Evolutionary conservation across 352 stramenopile species (phyloP).

Genomic region (Phytophthora ramorum): DNA sequence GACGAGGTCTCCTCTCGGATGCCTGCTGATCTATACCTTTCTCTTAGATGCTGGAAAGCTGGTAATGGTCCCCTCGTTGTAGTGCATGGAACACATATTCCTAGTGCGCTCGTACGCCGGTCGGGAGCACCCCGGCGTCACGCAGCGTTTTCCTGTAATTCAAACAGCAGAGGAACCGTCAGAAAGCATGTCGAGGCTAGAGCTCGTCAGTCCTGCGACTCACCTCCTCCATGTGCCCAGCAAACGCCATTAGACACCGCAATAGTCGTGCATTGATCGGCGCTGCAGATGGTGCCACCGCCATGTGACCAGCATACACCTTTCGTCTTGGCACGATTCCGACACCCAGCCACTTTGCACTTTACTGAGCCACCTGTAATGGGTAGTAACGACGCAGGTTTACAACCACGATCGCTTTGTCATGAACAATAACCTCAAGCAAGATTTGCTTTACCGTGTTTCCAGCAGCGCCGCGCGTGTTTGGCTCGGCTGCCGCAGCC

Average conservation of each 20-base stretch:
- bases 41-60: conserved; percentile 5
- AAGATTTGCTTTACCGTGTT: conserved; percentile 35
- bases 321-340: conserved; percentile 46
- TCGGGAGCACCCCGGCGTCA: conserved; percentile 39
- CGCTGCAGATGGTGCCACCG: conserved; percentile 42
- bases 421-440: not conserved
- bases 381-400: not conserved
- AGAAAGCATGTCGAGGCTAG: not conserved
- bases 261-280: conserved; percentile 35
- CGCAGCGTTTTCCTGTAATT: conserved; percentile 49
- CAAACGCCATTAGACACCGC: conserved; percentile 43
- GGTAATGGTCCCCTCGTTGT: conserved; percentile 21
- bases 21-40: conserved; percentile 2
- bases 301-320: conserved; percentile 47
- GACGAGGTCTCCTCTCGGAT: not conserved
- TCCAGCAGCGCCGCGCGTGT: conserved; percentile 49
- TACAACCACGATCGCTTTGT: not conserved
- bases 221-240: conserved; percentile 44
- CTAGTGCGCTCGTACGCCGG: conserved; percentile 69
- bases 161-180: not conserved
- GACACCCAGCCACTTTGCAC: conserved; percentile 35
- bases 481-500: conserved; percentile 41
- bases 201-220: not conserved
- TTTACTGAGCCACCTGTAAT: conserved; percentile 27
- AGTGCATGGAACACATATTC: conserved; percentile 66